phyloP scores from a whole-genome alignment of 1,139 yeast species.

The Geotrichum siamense region DNA sequence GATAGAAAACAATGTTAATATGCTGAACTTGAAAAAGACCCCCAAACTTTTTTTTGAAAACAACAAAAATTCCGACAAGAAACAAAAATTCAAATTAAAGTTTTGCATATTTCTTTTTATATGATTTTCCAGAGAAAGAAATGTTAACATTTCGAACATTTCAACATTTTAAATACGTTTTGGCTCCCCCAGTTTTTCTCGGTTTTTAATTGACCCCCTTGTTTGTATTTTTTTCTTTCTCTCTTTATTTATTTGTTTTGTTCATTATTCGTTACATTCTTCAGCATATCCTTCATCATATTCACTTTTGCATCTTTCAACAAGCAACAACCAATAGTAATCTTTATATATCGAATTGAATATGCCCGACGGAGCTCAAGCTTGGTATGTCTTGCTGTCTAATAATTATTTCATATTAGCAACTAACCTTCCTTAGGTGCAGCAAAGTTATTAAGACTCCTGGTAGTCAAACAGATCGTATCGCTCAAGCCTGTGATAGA shows the following conservation, averaged over 20 bases:
- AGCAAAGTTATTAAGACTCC: conserved; percentile 57
- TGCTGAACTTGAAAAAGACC: too few species aligned
- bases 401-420: not conserved
- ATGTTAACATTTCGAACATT: too few species aligned
- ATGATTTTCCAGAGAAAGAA: too few species aligned
- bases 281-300: not conserved
- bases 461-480: conserved; percentile 49
- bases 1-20: too few species aligned
- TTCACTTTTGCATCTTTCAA: not conserved
- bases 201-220: too few species aligned
- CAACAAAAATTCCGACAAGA: too few species aligned
- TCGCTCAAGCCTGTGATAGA: conserved; percentile 83
- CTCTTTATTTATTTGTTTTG: not conserved
- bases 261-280: not conserved
- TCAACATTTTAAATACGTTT: too few species aligned
- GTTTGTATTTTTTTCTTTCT: not conserved
- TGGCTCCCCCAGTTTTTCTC: not conserved
- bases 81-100: too few species aligned
- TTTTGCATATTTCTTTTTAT: too few species aligned
- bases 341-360: too few species aligned
- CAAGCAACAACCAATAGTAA: not conserved
- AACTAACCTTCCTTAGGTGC: not conserved
- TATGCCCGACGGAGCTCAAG: conserved; percentile 22
- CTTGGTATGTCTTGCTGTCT: conserved; percentile 15
- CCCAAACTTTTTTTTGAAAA: too few species aligned